Conservation (phyloP, 1,139 yeast species). For the Sugiyamaella sp. region DNA sequence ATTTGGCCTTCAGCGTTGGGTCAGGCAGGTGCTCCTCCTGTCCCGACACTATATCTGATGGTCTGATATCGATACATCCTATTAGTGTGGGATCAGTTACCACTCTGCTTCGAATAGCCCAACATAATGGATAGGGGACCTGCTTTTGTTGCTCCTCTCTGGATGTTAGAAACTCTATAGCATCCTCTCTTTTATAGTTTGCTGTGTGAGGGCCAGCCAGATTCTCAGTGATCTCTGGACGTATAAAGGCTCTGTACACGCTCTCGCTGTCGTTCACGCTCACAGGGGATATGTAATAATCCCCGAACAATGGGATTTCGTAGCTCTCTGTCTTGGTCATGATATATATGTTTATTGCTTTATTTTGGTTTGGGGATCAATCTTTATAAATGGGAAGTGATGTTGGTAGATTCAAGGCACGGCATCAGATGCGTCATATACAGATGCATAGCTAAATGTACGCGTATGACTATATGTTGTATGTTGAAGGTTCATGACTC, state of each 20-base stretch:
- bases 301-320: constrained; percentile 16
- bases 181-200: constrained; percentile 27
- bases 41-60: constrained; percentile 19
- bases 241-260: constrained; percentile 24
- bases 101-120: constrained; percentile 28
- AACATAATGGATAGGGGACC: constrained; percentile 18
- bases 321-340: neutral
- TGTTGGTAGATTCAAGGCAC: neutral
- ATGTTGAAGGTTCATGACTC: too few relatives aligned
- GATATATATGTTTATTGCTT: neutral
- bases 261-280: constrained; percentile 20
- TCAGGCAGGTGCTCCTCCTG: constrained; percentile 11
- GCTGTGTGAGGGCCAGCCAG: constrained; percentile 27
- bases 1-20: constrained; percentile 13
- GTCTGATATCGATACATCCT: constrained; percentile 27
- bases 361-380: neutral
- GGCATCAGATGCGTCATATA: constrained; percentile 11
- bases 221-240: constrained; percentile 25
- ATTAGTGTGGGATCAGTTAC: constrained; percentile 14
- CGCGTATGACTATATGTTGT: too few relatives aligned
- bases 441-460: neutral
- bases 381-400: neutral
- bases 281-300: constrained; percentile 22
- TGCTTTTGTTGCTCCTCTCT: neutral
- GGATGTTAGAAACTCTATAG: constrained; percentile 18